Percentiles rank a stretch among this genome's conserved stretches.
phyloP scores from a whole-genome alignment of 2,329 filamentous ascomycete species.

The Claviceps sp. region DNA sequence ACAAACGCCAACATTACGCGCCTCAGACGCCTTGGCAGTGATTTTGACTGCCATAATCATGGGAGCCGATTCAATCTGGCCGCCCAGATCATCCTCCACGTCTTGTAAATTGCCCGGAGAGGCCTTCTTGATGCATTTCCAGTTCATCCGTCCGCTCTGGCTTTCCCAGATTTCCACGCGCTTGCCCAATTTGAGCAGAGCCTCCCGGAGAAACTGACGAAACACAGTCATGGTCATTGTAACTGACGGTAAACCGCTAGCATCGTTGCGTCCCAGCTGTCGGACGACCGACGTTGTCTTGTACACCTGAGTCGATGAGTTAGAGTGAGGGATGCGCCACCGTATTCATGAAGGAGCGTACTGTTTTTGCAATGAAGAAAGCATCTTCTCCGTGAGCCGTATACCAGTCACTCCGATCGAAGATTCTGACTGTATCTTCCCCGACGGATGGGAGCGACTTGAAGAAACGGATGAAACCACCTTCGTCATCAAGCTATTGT shows the following conservation, averaged over 20 bases:
- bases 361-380: conserved; percentile 66
- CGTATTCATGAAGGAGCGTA: conserved; percentile 22
- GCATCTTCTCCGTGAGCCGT: conserved; percentile 85
- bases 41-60: conserved; percentile 95
- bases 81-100: conserved; percentile 86
- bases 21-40: conserved; percentile 73
- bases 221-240: conserved; percentile 94
- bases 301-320: conserved; percentile 54
- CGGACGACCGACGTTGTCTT: conserved; percentile 93
- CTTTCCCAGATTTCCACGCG: conserved; percentile 83
- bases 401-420: conserved; percentile 90
- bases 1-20: conserved; percentile 80
- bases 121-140: conserved; percentile 83
- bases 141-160: conserved; percentile 64
- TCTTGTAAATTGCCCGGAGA: conserved; percentile 95
- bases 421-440: conserved; percentile 72
- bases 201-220: conserved; percentile 87
- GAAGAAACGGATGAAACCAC: conserved; percentile 93
- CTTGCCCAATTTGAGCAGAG: conserved; percentile 81
- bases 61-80: conserved; percentile 75
- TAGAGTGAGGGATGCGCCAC: background rate
- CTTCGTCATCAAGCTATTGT: conserved; percentile 79
- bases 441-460: conserved; percentile 63
- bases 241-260: conserved; percentile 79
- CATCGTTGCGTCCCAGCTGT: conserved; percentile 71